Evolutionary conservation across 257 asterid species (phyloP).

Genomic region (Buddleja alternifolia): DNA sequence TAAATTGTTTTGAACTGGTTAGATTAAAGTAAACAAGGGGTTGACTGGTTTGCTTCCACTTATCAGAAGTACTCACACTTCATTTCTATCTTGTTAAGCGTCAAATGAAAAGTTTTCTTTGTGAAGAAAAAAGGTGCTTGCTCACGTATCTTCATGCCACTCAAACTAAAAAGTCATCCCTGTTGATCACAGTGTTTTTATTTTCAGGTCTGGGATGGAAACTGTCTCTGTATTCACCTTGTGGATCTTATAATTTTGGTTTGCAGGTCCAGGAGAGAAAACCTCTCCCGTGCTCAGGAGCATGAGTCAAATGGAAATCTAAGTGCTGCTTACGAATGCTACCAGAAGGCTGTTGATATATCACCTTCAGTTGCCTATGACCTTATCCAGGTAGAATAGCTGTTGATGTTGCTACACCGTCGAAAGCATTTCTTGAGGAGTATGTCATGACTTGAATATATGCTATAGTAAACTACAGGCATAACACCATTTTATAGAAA

Average conservation of each 20-base stretch:
- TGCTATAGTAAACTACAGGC: slow-evolving; percentile 7
- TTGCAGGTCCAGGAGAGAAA: slow-evolving; percentile 87
- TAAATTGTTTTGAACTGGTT: not conserved
- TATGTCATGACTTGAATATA: not conserved
- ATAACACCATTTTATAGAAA: not conserved
- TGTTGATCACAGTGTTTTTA: slow-evolving; percentile 14
- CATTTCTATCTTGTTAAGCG: no score
- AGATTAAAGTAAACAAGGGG: not conserved
- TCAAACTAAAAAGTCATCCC: slow-evolving; percentile 4
- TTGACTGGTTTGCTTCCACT: not conserved
- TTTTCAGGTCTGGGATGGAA: no score
- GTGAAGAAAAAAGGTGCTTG: slow-evolving; percentile 16
- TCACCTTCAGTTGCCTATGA: slow-evolving; percentile 92
- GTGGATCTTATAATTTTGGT: no score
- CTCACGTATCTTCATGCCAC: not conserved
- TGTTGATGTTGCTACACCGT: slow-evolving; percentile 6
- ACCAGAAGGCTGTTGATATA: slow-evolving; percentile 97
- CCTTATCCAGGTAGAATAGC: slow-evolving; percentile 76
- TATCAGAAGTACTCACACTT: not conserved
- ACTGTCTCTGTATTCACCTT: no score
- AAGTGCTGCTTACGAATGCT: slow-evolving; percentile 89
- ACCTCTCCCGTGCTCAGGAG: slow-evolving; percentile 86
- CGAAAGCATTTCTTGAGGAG: not conserved
- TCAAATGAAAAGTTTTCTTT: not conserved
- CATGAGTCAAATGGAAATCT: slow-evolving; percentile 89